A percentile compares a stretch with the other conserved stretches of the same genome.
These are phyloP conservation scores for Pilatotrama ljubarskyi DNA, from an alignment of 768 basidiomycete genomes.

Conservation along the genomic window DNA sequence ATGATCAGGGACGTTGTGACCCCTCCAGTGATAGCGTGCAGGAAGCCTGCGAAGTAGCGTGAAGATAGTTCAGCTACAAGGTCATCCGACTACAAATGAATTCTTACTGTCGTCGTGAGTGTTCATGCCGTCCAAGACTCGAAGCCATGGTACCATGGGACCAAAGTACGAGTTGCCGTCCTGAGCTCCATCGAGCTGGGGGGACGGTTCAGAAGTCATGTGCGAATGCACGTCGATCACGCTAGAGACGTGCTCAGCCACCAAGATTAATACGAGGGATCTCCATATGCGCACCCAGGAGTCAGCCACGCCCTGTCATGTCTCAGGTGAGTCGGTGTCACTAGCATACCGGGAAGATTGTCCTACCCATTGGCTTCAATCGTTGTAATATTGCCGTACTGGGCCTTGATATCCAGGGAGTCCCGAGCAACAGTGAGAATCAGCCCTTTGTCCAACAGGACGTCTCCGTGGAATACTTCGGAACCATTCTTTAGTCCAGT, in stretches of 20 bases:
- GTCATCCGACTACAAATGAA: neutral
- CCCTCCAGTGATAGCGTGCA: conserved; percentile 62
- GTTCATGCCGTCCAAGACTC: conserved; percentile 72
- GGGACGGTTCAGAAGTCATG: conserved; percentile 41
- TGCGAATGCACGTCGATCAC: conserved; percentile 63
- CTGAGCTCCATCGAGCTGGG: conserved; percentile 36
- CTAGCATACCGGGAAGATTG: neutral
- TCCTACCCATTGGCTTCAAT: conserved; percentile 50
- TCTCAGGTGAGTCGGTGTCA: neutral
- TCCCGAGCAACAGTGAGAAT: conserved; percentile 52
- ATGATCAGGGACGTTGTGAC: conserved; percentile 77
- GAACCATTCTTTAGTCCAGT: conserved; percentile 62
- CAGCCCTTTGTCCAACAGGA: conserved; percentile 65
- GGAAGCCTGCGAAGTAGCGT: conserved; percentile 38
- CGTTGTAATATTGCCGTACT: conserved; percentile 29
- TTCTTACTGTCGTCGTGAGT: conserved; percentile 57
- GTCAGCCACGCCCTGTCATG: conserved; percentile 62
- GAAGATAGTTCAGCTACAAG: neutral
- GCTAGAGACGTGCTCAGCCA: conserved; percentile 27
- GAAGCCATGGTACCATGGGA: conserved; percentile 59
- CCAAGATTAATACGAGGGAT: no score
- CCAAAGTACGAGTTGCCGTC: conserved; percentile 61
- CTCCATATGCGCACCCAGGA: conserved; percentile 42
- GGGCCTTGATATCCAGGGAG: neutral
- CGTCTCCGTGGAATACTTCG: conserved; percentile 57